These are phyloP conservation scores for Nicotiana tabacum DNA, from an alignment of 257 asterid species.

Conservation along the genomic window DNA sequence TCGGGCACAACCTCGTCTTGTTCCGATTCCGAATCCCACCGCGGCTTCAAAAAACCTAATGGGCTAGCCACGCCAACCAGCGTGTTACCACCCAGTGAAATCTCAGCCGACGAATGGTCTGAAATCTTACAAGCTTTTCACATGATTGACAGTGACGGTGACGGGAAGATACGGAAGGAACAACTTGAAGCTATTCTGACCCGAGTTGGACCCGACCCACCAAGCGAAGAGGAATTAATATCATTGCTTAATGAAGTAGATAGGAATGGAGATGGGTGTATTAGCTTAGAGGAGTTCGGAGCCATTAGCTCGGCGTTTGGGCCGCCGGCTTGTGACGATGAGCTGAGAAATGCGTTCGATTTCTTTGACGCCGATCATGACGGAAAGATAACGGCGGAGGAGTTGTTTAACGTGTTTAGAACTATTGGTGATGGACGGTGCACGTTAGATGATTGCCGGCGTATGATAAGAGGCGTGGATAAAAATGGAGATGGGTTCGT, in stretches of 20 bases:
- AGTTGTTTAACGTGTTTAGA: conserved; percentile 12
- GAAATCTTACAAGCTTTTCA: conserved; percentile 60
- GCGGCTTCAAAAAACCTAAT: conserved; percentile 6
- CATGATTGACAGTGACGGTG: conserved; percentile 31
- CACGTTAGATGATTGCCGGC: conserved; percentile 24
- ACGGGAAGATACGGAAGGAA: conserved; percentile 17
- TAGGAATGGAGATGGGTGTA: conserved; percentile 23
- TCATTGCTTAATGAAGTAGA: conserved; percentile 25
- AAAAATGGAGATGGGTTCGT: conserved; percentile 23
- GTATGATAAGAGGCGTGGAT: conserved; percentile 26
- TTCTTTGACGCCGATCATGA: conserved; percentile 23
- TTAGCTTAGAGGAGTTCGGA: conserved; percentile 21
- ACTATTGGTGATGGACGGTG: conserved; percentile 15
- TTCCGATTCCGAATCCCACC: background rate
- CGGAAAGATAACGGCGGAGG: conserved; percentile 27
- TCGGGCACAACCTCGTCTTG: conserved; percentile 24
- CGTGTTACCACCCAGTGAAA: conserved; percentile 43
- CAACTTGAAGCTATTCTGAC: conserved; percentile 19
- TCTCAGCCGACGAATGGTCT: conserved; percentile 45
- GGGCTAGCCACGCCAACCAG: conserved; percentile 62
- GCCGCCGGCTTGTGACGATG: conserved; percentile 15
- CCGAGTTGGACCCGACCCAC: conserved; percentile 15
- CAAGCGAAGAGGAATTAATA: conserved; percentile 15
- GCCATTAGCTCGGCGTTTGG: conserved; percentile 17
- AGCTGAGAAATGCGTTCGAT: conserved; percentile 19